Percentiles rank a stretch among this genome's conserved stretches.
Evolutionary conservation across 78 protist species (phyloP).

Genomic region (Dictyostelium firmibasis): DNA sequence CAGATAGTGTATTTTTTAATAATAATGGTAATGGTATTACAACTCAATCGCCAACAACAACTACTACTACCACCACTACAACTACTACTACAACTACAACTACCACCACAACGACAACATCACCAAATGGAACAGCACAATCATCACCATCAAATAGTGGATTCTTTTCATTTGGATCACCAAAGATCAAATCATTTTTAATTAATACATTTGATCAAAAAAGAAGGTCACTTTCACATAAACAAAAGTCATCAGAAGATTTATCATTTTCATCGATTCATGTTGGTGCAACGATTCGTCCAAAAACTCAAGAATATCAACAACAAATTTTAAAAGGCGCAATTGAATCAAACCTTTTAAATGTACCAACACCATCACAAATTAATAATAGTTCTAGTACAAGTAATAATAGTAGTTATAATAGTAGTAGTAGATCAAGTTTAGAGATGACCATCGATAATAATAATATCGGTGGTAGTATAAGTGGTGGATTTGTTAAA

Average conservation of each 20-base stretch:
- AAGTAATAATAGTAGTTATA: background rate
- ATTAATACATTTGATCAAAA: conserved; percentile 6
- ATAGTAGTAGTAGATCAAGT: conserved; percentile 4
- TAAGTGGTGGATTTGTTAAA: background rate
- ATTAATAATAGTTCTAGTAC: background rate
- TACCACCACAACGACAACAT: background rate
- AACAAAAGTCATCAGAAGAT: background rate
- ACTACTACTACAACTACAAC: background rate
- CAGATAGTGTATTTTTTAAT: background rate
- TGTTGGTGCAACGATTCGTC: background rate
- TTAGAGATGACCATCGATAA: background rate
- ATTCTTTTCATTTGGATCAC: background rate
- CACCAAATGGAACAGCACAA: background rate
- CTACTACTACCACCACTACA: background rate
- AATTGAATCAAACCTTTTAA: background rate
- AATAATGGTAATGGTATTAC: background rate
- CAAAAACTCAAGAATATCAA: conserved; percentile 27
- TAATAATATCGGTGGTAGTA: background rate
- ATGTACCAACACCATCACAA: background rate
- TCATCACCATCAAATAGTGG: background rate
- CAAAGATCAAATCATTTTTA: conserved; percentile 35
- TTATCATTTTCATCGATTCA: background rate
- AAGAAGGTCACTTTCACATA: background rate
- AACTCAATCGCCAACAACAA: background rate
- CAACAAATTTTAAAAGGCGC: background rate